phyloP scores from a whole-genome alignment of 441 rosid species.

The Hura crepitans region DNA sequence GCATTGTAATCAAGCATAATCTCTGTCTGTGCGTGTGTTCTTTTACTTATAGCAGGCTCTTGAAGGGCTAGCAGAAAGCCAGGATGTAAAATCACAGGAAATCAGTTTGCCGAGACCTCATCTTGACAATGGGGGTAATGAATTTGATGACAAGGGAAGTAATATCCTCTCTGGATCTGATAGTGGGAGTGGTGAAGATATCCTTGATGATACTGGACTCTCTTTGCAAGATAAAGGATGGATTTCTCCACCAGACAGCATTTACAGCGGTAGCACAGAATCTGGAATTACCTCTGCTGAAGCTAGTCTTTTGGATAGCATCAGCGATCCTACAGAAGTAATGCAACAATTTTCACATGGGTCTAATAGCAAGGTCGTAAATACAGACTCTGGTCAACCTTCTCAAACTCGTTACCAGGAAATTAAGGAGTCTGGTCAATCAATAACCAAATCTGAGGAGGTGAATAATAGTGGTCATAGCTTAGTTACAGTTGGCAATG shows the following conservation, averaged over 20 bases:
- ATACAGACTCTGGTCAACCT: constrained; percentile 29
- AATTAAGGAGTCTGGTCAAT: constrained; percentile 25
- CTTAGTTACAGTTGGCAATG: constrained; percentile 27
- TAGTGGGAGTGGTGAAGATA: constrained; percentile 40
- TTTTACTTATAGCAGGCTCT: constrained; percentile 48
- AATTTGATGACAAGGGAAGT: constrained; percentile 41
- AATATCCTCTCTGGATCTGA: constrained; percentile 44
- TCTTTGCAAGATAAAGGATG: constrained; percentile 64
- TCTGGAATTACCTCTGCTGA: constrained; percentile 44
- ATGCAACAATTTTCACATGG: constrained; percentile 30
- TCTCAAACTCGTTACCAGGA: constrained; percentile 41
- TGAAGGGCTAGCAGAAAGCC: constrained; percentile 73
- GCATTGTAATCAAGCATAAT: constrained; percentile 8
- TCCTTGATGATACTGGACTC: constrained; percentile 32
- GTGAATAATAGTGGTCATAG: constrained; percentile 26
- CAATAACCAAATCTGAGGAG: constrained; percentile 25
- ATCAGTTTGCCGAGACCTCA: constrained; percentile 48
- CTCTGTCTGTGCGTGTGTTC: constrained; percentile 8
- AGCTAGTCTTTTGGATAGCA: constrained; percentile 40
- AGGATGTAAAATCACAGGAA: constrained; percentile 59
- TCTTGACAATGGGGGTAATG: constrained; percentile 38
- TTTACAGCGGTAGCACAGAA: constrained; percentile 53
- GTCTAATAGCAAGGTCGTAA: constrained; percentile 27
- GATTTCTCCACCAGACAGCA: constrained; percentile 81
- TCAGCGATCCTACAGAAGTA: constrained; percentile 35